Evolutionary conservation across 2,329 filamentous ascomycete genomes (phyloP).

Genomic region (Aspergillus bombycis): DNA sequence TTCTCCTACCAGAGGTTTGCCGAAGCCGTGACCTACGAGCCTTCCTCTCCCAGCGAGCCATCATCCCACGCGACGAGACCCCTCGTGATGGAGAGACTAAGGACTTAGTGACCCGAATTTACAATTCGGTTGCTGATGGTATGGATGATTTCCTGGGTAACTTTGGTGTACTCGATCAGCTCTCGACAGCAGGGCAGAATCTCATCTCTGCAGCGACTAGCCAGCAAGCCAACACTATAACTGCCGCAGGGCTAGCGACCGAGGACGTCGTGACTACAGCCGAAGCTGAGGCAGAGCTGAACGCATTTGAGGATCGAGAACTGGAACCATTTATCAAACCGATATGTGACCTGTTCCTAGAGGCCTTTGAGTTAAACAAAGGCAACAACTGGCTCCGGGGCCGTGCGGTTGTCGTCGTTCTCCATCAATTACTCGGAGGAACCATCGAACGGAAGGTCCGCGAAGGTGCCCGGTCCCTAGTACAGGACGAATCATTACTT

Average conservation of each 20-base stretch:
- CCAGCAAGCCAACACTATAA: conserved; percentile 47
- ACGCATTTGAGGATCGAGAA: conserved; percentile 88
- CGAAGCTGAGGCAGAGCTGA: conserved; percentile 91
- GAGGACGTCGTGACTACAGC: conserved; percentile 57
- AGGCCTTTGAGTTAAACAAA: conserved; percentile 90
- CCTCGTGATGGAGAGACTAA: conserved; percentile 68
- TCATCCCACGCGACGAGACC: conserved; percentile 67
- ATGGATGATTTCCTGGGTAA: conserved; percentile 98
- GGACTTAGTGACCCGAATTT: conserved; percentile 89
- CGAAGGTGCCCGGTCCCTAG: conserved; percentile 73
- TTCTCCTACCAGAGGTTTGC: conserved; percentile 89
- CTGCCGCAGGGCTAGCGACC: conserved; percentile 52
- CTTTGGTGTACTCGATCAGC: conserved; percentile 90
- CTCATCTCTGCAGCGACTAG: conserved; percentile 62
- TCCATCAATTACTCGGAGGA: conserved; percentile 92
- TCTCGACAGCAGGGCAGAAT: conserved; percentile 90
- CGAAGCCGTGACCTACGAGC: conserved; percentile 88
- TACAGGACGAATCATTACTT: conserved; percentile 77
- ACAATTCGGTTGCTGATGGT: conserved; percentile 94
- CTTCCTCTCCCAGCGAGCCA: conserved; percentile 85
- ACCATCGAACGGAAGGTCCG: conserved; percentile 95
- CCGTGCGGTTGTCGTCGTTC: conserved; percentile 89
- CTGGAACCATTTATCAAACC: conserved; percentile 96
- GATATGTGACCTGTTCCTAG: conserved; percentile 95
- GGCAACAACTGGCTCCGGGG: conserved; percentile 98